Evolutionary conservation across 2,329 filamentous ascomycete genomes (phyloP), one percentile per base, ranked within the genome.

Genomic region (Trichoderma sp.): DNA sequence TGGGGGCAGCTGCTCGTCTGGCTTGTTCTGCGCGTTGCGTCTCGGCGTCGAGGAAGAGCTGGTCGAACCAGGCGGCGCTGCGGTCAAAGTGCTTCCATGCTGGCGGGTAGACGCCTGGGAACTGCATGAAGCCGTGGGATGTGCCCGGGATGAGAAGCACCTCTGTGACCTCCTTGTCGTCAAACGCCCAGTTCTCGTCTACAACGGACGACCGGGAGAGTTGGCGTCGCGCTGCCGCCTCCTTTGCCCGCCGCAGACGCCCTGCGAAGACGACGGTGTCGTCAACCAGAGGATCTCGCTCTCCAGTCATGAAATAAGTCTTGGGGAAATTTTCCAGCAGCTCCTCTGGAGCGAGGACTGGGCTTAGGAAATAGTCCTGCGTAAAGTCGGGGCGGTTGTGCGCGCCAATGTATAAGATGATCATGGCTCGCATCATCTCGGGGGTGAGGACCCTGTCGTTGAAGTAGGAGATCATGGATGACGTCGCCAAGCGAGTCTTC

Each of bases 401-500:
- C 0, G 95, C 94, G 0, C 96, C 96, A 70, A 99, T 93, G 80
- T 99, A 99, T 4, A 99, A 86, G 75, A 99, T 97, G 75, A 99
- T 97, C 95, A 99, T 98, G 74, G 95, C 94, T 36, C 96, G 92
- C 92, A 98, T 98, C 94, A 98, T 97, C 81, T 99, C 96, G 0
- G 96, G 95, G 0, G 94, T 95, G 15, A 99, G 86, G 32, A 99
- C 93, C 32, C 96, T 92, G 80, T 99, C 96, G 80, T 97, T 96
- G 81, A 98, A 97, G 82, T 98, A 98, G 0, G 95, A 98, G 43
- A 99, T 97, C 90, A 97, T 97, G n/a, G 92, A 95, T 0, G 94
- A 95, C 79, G 95, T 97, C 17, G 95, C 95, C 11, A 99, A 88
- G n/a, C 95, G 90, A 1, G 96, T 98, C 75, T 88, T 90, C 73